A percentile compares a stretch with the other conserved stretches of the same genome.
Evolutionary conservation across 352 stramenopile genomes (phyloP).

Genomic region (Phytophthora foliorum): DNA sequence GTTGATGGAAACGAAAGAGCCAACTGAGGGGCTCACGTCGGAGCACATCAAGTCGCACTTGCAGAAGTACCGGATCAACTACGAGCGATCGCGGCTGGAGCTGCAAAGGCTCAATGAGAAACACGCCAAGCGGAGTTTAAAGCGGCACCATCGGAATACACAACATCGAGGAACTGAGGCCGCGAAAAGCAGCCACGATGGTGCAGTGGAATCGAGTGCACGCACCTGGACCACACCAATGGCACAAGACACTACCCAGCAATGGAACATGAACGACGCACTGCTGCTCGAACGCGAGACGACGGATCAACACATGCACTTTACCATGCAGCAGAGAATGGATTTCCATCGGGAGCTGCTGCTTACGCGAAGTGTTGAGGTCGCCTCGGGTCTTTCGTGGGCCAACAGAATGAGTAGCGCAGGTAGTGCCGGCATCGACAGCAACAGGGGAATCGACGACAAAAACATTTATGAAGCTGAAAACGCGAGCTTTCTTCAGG

Average conservation of each 20-base stretch:
- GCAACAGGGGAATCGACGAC: not conserved
- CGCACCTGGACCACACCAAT: not conserved
- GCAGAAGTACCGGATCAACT: constrained; percentile 38
- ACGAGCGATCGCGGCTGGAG: constrained; percentile 28
- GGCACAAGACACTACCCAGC: constrained; percentile 6
- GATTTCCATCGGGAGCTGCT: constrained; percentile 40
- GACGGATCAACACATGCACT: constrained; percentile 27
- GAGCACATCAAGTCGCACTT: constrained; percentile 41
- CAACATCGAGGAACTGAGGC: not conserved
- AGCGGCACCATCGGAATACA: constrained; percentile 8
- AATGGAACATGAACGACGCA: constrained; percentile 18
- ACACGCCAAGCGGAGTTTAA: constrained; percentile 22
- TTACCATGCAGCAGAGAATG: constrained; percentile 36
- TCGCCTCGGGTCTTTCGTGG: constrained; percentile 21
- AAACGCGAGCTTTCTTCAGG: constrained; percentile 25
- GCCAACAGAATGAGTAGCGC: constrained; percentile 15
- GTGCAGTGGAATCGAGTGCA: not conserved
- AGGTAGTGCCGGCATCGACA: not conserved
- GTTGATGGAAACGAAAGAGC: constrained; percentile 30
- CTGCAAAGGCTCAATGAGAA: constrained; percentile 24
- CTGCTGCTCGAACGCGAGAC: constrained; percentile 9
- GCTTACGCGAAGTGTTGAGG: constrained; percentile 33
- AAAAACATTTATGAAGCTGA: constrained; percentile 1
- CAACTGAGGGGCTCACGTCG: constrained; percentile 19
- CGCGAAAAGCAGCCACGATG: not conserved